Percentiles rank a stretch among this genome's conserved stretches.
Evolutionary conservation across 2,329 filamentous ascomycete genomes (phyloP).

Genomic region (Colletotrichum sp.): DNA sequence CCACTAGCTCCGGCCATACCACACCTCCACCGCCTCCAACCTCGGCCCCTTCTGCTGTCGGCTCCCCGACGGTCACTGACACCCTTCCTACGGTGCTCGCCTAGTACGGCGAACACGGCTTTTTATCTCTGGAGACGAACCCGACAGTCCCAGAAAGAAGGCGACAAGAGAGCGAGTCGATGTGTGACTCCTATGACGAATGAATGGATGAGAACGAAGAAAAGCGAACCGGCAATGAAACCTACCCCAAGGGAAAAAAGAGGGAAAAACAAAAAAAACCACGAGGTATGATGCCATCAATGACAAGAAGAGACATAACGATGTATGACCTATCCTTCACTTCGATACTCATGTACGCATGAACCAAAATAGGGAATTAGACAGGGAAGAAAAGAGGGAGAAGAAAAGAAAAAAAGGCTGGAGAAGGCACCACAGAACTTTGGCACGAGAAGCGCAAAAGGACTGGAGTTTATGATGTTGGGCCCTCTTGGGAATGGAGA

Average conservation of each 20-base stretch:
- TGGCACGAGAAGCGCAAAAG: not conserved
- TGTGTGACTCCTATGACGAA: not conserved
- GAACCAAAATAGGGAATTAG: not conserved
- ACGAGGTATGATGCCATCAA: not conserved
- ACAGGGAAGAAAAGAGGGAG: not conserved
- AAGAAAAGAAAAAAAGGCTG: not conserved
- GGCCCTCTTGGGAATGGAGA: not conserved
- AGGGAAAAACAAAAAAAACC: not conserved
- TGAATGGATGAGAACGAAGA: constrained; percentile 3
- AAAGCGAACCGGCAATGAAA: not conserved
- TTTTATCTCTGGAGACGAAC: not conserved
- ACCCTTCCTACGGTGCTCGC: not conserved
- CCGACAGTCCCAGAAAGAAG: not conserved
- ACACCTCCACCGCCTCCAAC: constrained; percentile 4
- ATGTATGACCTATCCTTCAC: constrained; percentile 2
- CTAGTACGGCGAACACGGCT: not conserved
- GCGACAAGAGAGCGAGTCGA: not conserved
- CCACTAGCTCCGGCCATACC: constrained; percentile 17
- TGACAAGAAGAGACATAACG: not conserved
- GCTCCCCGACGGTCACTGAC: not conserved
- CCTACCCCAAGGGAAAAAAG: not conserved
- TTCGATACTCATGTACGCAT: not conserved
- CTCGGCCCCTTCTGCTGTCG: not conserved
- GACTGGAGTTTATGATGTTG: not conserved
- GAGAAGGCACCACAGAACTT: constrained; percentile 1